Evolutionary conservation across 2,329 filamentous ascomycete genomes (phyloP), one percentile per base, ranked within the genome.

Genomic region (Alternaria tenuissima): DNA sequence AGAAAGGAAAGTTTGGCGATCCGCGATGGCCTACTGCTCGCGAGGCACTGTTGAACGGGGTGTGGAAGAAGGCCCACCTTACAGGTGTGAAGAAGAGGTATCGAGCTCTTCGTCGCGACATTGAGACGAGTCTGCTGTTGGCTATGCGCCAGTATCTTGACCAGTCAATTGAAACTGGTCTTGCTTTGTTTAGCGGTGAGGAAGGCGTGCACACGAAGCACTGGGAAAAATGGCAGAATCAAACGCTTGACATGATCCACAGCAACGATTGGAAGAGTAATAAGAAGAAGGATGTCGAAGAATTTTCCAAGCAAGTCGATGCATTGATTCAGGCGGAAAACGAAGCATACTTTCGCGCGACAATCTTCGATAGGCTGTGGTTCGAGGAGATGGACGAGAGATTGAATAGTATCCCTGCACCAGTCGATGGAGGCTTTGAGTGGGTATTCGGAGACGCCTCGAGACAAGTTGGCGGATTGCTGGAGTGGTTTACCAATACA

Each of bases 21-120:
- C 59, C 65, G 36, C 55, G 59, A 49, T 74, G 69, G 67, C 43
- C 55, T 16, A 71, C 68, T 8, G 58, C 63, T 16, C 54, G 70
- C 22, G 70, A 75, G n/a, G 71, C 69, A 20, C 51, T 76, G 20
- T 60, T 54, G 49, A 81, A 26, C 76, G 63, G 59, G 2, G 81
- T 52, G 57, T 69, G 68, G 70, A 74, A 72, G 49, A 69, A 75
- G 58, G 69, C 70, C 51, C 66, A 74, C n/a, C 59, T 75, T 48
- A 70, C 65, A 7, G 62, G 52, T 7, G 49, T 67, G 20, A 71
- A 73, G 62, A 74, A 74, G 65, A 72, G 67, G 52, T 51, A 73
- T 18, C 51, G 65, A 7, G 46, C 62, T 6, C 46, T 75, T 2
- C 61, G 70, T 24, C 61, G 60, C 36, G 71, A 76, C n/a, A 62